Evolutionary conservation across 495 filamentous ascomycete species (phyloP).

Genomic region (Aspergillus conjunctus): DNA sequence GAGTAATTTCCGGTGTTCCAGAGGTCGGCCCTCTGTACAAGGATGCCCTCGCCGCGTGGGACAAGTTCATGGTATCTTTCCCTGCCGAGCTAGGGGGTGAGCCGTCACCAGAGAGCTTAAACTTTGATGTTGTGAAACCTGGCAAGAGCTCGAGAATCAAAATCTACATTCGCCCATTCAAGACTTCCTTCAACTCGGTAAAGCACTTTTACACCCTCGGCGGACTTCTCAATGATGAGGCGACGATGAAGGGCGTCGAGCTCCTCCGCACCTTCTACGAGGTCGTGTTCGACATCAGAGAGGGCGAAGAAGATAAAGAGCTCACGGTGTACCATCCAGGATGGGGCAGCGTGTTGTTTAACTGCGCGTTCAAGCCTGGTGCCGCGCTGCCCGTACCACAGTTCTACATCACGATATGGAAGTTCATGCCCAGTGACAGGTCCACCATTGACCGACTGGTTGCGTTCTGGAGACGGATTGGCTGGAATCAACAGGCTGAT

Average conservation of each 20-base stretch:
- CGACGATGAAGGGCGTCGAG: neutral
- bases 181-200: conserved; percentile 1
- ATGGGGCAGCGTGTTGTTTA: conserved; percentile 4
- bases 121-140: conserved; percentile 3
- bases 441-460: neutral
- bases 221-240: neutral
- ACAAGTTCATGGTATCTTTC: conserved; percentile 4
- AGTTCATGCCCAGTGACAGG: conserved; percentile 3
- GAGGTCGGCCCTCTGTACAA: conserved; percentile 4
- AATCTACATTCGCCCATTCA: neutral
- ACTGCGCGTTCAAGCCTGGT: conserved; percentile 1
- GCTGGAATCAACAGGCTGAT: conserved; percentile 6
- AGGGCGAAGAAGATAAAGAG: conserved; percentile 3
- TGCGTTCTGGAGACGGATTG: conserved; percentile 8
- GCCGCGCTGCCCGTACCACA: conserved; percentile 2
- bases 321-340: conserved; percentile 1
- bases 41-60: conserved; percentile 4
- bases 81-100: neutral
- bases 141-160: conserved; percentile 3
- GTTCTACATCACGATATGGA: conserved; percentile 3
- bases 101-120: neutral
- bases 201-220: conserved; percentile 3
- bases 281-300: conserved; percentile 5
- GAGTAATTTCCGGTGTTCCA: neutral
- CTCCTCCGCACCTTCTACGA: conserved; percentile 5